Conservation (phyloP, 2,329 filamentous ascomycete species). For the Echinosphaeria canescens region DNA sequence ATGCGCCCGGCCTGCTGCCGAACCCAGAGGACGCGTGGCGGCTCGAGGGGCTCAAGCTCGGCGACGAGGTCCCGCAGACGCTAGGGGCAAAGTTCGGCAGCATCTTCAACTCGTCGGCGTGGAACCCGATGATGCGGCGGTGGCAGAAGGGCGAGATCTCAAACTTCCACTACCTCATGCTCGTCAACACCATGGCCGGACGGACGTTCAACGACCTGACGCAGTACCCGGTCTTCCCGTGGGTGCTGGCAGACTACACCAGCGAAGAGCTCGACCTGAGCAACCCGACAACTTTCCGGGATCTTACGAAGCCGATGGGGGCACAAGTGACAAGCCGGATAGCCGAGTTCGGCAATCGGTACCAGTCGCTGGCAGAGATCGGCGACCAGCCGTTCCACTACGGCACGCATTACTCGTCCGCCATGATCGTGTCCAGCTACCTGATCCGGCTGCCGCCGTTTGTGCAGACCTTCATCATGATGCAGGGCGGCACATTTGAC, state of each 20-base stretch:
- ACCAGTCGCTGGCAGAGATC: constrained; percentile 78
- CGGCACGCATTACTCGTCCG: constrained; percentile 94
- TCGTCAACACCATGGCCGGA: constrained; percentile 93
- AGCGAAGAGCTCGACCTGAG: constrained; percentile 80
- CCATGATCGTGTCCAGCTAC: constrained; percentile 96
- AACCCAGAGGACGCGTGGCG: constrained; percentile 84
- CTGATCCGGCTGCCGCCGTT: constrained; percentile 90
- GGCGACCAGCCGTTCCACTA: constrained; percentile 90
- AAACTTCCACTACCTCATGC: constrained; percentile 98
- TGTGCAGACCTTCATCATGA: constrained; percentile 80
- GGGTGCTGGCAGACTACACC: constrained; percentile 89
- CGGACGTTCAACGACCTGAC: constrained; percentile 96
- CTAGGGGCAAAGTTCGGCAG: constrained; percentile 81
- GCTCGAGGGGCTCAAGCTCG: constrained; percentile 58
- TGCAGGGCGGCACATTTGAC: constrained; percentile 93
- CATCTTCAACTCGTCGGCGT: constrained; percentile 67
- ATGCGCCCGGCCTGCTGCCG: constrained; percentile 42
- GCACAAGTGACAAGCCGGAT: constrained; percentile 63
- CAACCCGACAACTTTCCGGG: constrained; percentile 69
- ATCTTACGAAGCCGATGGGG: constrained; percentile 91
- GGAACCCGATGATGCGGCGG: constrained; percentile 66
- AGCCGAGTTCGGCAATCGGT: constrained; percentile 62
- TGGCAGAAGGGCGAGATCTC: constrained; percentile 94
- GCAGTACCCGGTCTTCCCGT: constrained; percentile 95
- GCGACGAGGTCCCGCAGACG: constrained; percentile 33